A percentile compares a stretch with the other conserved stretches of the same genome.
These are phyloP conservation scores for Alternaria hordeiaustralica DNA, from an alignment of 2,329 filamentous ascomycete genomes.

Conservation along the genomic window DNA sequence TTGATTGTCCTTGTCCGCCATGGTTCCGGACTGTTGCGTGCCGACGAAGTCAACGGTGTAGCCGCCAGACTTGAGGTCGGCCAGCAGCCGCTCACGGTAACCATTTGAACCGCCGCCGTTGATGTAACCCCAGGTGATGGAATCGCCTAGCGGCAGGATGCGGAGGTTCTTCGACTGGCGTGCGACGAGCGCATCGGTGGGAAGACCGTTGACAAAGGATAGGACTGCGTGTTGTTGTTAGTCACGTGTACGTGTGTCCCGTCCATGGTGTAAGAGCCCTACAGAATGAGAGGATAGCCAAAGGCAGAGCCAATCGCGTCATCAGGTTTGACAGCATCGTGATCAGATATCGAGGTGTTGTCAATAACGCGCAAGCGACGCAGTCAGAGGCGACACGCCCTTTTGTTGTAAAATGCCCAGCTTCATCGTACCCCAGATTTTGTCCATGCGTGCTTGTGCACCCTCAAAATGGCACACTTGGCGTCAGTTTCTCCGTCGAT, in stretches of 20 bases:
- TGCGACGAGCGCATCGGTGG: conserved; percentile 1
- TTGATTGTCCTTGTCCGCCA: conserved; percentile 43
- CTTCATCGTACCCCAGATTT: background rate
- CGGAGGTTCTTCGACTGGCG: conserved; percentile 15
- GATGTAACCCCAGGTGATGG: conserved; percentile 41
- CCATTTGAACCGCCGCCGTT: conserved; percentile 24
- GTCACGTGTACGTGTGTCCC: background rate
- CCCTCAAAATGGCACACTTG: background rate
- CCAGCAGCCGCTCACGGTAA: conserved; percentile 44
- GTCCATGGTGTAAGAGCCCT: background rate
- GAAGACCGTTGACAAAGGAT: conserved; percentile 7
- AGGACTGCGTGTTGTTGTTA: background rate
- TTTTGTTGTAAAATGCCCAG: background rate
- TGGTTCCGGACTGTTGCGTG: conserved; percentile 35
- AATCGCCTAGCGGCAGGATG: conserved; percentile 29
- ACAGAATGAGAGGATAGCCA: conserved; percentile 9
- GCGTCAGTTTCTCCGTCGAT: conserved; percentile 1
- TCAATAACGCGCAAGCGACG: background rate
- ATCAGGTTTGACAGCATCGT: conserved; percentile 5
- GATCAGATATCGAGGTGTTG: background rate
- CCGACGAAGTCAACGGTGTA: conserved; percentile 39
- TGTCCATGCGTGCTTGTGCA: background rate
- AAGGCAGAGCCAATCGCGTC: conserved; percentile 1
- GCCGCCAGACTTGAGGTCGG: conserved; percentile 28
- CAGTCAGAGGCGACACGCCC: background rate